phyloP scores from a whole-genome alignment of 225 moss, liverwort and hornwort species.

The Physcomitrium patens region DNA sequence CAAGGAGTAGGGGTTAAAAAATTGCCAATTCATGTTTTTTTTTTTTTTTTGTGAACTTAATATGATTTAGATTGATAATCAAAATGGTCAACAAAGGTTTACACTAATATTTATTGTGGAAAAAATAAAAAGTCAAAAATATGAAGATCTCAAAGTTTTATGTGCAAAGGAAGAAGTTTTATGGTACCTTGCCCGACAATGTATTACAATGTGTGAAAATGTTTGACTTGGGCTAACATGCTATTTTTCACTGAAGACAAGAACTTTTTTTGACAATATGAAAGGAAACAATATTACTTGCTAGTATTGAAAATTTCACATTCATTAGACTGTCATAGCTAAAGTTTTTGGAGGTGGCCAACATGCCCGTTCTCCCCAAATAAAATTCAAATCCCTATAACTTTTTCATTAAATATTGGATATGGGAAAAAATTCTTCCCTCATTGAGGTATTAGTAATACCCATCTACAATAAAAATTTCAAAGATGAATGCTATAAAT shows the following conservation, averaged over 20 bases:
- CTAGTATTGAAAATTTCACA: constrained; percentile 16
- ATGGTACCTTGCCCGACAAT: too few species aligned
- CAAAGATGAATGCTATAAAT: background rate
- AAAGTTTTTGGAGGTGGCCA: background rate
- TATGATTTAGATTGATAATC: too few species aligned
- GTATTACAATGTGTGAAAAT: constrained; percentile 8
- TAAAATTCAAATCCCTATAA: background rate
- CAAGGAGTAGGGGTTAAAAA: too few species aligned
- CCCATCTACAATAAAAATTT: constrained; percentile 8
- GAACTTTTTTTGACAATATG: background rate
- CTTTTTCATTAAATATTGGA: constrained; percentile 1
- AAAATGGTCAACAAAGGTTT: too few species aligned
- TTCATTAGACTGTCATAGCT: background rate
- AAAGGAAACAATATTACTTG: constrained; percentile 12
- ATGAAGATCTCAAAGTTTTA: too few species aligned
- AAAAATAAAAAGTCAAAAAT: too few species aligned
- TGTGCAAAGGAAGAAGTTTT: too few species aligned
- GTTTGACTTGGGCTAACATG: background rate
- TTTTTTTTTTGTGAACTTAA: too few species aligned
- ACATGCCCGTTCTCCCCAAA: background rate
- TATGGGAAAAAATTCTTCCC: background rate
- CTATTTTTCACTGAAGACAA: background rate
- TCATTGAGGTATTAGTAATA: background rate
- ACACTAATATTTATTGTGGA: too few species aligned
- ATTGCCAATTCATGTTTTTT: too few species aligned